A percentile compares a stretch with the other conserved stretches of the same genome.
Conservation (phyloP, 352 stramenopile species). For the Phytophthora cryptogea region DNA sequence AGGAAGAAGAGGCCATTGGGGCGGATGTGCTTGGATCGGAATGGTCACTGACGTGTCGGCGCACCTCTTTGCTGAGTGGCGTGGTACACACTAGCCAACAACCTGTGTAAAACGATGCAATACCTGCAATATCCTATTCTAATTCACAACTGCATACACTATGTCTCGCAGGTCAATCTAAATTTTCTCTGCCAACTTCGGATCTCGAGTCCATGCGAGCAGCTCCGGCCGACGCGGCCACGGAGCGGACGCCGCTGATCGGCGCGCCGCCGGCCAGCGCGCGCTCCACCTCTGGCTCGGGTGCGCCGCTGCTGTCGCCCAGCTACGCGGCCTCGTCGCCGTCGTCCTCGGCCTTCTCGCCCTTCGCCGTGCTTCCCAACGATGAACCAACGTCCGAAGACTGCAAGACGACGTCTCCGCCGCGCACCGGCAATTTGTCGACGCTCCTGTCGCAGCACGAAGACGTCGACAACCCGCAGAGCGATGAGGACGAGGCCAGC, state of each 20-base stretch:
- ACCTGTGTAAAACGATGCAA: no score
- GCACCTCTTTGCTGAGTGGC: no score
- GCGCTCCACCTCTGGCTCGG: conserved; percentile 8
- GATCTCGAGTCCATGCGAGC: conserved; percentile 20
- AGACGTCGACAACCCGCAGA: conserved; percentile 13
- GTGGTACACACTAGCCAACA: no score
- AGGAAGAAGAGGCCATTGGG: conserved; percentile 18
- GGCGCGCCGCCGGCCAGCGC: conserved; percentile 3
- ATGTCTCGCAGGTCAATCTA: not conserved
- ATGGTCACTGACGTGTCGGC: not conserved
- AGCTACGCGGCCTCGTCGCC: conserved; percentile 52
- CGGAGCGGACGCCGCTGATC: conserved; percentile 69
- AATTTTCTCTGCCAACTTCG: not conserved
- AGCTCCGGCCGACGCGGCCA: conserved; percentile 30
- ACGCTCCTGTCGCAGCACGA: conserved; percentile 25
- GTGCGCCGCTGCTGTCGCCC: conserved; percentile 42
- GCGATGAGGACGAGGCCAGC: conserved; percentile 29
- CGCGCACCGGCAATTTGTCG: conserved; percentile 19
- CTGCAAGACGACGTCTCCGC: conserved; percentile 13
- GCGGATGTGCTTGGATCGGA: not conserved
- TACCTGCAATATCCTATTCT: no score
- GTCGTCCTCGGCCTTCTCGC: conserved; percentile 46
- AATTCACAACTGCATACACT: no score
- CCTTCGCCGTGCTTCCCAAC: conserved; percentile 29
- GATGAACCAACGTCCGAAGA: conserved; percentile 11